Evolutionary conservation across 768 basidiomycete genomes (phyloP).

Genomic region (Xerocomus brunneocitrinus): DNA sequence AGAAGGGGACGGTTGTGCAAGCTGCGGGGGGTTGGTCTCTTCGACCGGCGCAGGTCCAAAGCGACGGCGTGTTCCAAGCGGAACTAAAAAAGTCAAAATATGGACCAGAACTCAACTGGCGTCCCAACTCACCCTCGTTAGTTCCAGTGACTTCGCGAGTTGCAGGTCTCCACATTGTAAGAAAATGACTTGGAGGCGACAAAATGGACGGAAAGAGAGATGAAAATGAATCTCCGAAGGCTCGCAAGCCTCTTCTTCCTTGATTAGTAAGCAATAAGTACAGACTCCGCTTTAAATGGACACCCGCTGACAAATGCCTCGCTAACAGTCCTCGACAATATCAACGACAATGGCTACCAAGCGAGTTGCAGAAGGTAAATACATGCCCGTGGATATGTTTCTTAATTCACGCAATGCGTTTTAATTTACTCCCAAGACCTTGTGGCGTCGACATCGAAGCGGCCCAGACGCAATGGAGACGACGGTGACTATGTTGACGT

Average conservation of each 20-base stretch:
- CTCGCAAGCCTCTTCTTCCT: not conserved
- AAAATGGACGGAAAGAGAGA: constrained; percentile 16
- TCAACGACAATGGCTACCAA: constrained; percentile 34
- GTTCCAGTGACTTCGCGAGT: constrained; percentile 89
- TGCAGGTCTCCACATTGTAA: constrained; percentile 81
- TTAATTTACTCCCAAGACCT: constrained; percentile 14
- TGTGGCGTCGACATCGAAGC: constrained; percentile 31
- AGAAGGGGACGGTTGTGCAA: constrained; percentile 83
- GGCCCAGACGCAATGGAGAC: constrained; percentile 41
- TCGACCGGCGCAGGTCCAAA: constrained; percentile 87
- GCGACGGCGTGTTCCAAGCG: constrained; percentile 82
- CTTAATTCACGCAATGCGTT: not conserved
- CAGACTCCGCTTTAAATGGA: constrained; percentile 33
- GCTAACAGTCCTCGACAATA: not conserved
- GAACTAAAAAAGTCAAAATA: constrained; percentile 43
- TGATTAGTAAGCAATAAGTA: constrained; percentile 17
- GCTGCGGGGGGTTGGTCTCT: constrained; percentile 75
- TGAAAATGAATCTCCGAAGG: constrained; percentile 34
- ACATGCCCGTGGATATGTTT: not conserved
- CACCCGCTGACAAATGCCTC: constrained; percentile 25
- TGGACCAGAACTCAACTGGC: constrained; percentile 1
- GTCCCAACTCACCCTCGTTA: constrained; percentile 72
- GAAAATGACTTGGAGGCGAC: constrained; percentile 24
- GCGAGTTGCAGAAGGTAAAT: constrained; percentile 38
- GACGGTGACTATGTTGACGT: constrained; percentile 57